A percentile compares a stretch with the other conserved stretches of the same genome.
Evolutionary conservation across 2,329 filamentous ascomycete genomes (phyloP).

Genomic region (Colletotrichum graminicola): DNA sequence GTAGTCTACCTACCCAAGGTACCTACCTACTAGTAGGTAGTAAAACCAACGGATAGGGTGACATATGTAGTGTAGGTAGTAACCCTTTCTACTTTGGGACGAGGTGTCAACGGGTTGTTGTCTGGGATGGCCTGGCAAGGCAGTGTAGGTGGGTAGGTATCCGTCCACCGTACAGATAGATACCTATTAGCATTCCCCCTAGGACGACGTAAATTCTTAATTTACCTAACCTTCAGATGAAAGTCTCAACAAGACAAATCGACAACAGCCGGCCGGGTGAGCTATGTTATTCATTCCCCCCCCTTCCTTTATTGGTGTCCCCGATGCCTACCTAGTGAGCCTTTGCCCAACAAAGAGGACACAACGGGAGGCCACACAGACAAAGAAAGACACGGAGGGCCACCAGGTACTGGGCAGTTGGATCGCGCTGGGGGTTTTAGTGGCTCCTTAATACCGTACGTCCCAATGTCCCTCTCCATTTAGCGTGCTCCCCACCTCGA

Average conservation of each 20-base stretch:
- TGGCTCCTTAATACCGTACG: slow-evolving; percentile 15
- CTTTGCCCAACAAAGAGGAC: slow-evolving; percentile 10
- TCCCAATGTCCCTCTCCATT: slow-evolving; percentile 20
- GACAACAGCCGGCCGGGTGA: background rate
- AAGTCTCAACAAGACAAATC: background rate
- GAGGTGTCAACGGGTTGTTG: slow-evolving; percentile 24
- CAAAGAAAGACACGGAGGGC: slow-evolving; percentile 9
- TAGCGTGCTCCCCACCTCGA: slow-evolving; percentile 32
- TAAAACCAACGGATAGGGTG: background rate
- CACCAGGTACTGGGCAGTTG: background rate
- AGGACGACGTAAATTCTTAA: slow-evolving; percentile 7
- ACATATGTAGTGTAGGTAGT: background rate
- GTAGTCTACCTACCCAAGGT: background rate
- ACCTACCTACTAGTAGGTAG: background rate
- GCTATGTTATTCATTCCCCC: background rate
- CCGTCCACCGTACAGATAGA: no score
- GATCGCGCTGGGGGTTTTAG: slow-evolving; percentile 33
- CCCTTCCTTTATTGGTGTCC: background rate
- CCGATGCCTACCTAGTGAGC: background rate
- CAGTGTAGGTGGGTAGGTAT: background rate
- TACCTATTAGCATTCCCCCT: background rate
- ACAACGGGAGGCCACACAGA: slow-evolving; percentile 13
- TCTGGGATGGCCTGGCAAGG: slow-evolving; percentile 36
- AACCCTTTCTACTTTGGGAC: slow-evolving; percentile 25
- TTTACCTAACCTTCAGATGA: slow-evolving; percentile 22